Conservation (phyloP, 225 moss, liverwort and hornwort species). For the Takakia lepidozioides region DNA sequence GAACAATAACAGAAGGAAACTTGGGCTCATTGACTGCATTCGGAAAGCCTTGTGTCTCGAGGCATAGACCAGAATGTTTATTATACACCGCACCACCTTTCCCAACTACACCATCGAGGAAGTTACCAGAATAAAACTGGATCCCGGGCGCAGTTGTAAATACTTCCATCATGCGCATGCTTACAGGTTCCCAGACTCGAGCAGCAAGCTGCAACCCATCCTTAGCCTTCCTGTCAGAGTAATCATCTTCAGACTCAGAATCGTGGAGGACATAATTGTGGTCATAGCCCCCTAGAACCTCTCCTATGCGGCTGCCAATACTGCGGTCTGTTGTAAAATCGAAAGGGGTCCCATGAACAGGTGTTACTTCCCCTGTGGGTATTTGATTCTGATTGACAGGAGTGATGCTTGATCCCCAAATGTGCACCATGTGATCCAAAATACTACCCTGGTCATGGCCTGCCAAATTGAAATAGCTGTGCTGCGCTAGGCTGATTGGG, state of each 20-base stretch:
- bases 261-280: slow-evolving; percentile 69
- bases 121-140: slow-evolving; percentile 80
- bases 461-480: slow-evolving; percentile 69
- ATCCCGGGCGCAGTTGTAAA: slow-evolving; percentile 77
- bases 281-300: slow-evolving; percentile 70
- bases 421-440: slow-evolving; percentile 44
- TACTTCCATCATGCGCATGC: slow-evolving; percentile 76
- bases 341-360: slow-evolving; percentile 59
- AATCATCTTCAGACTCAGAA: slow-evolving; percentile 2
- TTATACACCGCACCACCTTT: slow-evolving; percentile 64
- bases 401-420: slow-evolving; percentile 57
- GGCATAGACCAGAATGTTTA: slow-evolving; percentile 47
- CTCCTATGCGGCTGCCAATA: slow-evolving; percentile 47
- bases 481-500: slow-evolving; percentile 68
- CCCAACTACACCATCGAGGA: slow-evolving; percentile 33
- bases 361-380: slow-evolving; percentile 47
- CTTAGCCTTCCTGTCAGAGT: slow-evolving; percentile 1
- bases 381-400: slow-evolving; percentile 41
- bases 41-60: slow-evolving; percentile 88
- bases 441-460: slow-evolving; percentile 61
- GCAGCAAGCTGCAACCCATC: slow-evolving; percentile 50
- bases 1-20: slow-evolving; percentile 60
- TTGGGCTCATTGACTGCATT: slow-evolving; percentile 68
- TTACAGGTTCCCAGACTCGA: slow-evolving; percentile 54
- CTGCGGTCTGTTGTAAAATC: slow-evolving; percentile 53